Conservation (phyloP, 768 basidiomycete species). For the Boletus huronensis region DNA sequence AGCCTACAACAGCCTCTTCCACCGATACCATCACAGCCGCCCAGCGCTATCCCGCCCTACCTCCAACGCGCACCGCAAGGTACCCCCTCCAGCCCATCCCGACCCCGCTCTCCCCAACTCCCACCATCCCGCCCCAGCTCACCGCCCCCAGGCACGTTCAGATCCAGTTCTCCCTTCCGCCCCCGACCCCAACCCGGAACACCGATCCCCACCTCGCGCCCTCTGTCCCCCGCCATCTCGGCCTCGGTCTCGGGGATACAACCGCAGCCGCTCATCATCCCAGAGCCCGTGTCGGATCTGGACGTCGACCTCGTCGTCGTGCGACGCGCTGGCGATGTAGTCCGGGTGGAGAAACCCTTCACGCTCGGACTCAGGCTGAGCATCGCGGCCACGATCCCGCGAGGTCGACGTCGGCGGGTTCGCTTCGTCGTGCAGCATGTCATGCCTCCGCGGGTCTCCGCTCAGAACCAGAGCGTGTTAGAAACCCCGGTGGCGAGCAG, state of each 20-base stretch:
- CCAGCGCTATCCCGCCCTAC: constrained; percentile 73
- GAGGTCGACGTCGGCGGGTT: constrained; percentile 35
- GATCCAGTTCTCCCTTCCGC: constrained; percentile 43
- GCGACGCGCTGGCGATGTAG: constrained; percentile 41
- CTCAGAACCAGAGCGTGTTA: constrained; percentile 5
- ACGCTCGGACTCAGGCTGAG: constrained; percentile 51
- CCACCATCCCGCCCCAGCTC: constrained; percentile 52
- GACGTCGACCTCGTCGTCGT: constrained; percentile 57
- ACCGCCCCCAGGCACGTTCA: constrained; percentile 46
- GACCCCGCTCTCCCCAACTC: constrained; percentile 59
- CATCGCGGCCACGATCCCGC: constrained; percentile 44
- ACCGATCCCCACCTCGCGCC: constrained; percentile 17
- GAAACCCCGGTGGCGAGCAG: constrained; percentile 4
- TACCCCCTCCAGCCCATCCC: constrained; percentile 38
- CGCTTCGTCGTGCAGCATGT: constrained; percentile 69
- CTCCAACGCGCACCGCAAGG: constrained; percentile 55
- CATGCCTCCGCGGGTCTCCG: constrained; percentile 36
- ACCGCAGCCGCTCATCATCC: constrained; percentile 20
- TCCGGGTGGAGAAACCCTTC: constrained; percentile 59
- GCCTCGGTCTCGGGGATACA: constrained; percentile 17
- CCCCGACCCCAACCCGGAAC: constrained; percentile 29
- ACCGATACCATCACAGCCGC: constrained; percentile 39
- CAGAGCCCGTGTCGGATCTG: constrained; percentile 37
- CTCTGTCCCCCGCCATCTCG: constrained; percentile 34
- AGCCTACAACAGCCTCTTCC: constrained; percentile 35